A percentile compares a stretch with the other conserved stretches of the same genome.
phyloP scores from a whole-genome alignment of 2,329 filamentous ascomycete genomes.

The Aspergillus fructus region DNA sequence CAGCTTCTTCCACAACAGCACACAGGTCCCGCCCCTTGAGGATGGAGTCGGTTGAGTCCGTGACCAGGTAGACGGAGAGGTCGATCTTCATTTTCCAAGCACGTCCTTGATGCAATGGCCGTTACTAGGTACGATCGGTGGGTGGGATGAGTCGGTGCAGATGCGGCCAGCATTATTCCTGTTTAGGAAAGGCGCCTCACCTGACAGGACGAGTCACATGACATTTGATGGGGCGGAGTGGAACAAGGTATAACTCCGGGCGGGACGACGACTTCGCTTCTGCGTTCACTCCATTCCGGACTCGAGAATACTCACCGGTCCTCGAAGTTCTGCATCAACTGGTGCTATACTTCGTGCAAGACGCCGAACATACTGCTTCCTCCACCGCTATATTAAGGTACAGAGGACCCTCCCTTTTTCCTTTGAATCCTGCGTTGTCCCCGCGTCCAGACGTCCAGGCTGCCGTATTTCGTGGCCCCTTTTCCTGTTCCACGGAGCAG shows the following conservation, averaged over 20 bases:
- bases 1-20: constrained; percentile 70
- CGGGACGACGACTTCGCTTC: constrained; percentile 35
- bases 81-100: constrained; percentile 54
- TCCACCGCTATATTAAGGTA: background rate
- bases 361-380: background rate
- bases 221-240: background rate
- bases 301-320: constrained; percentile 46
- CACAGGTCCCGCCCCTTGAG: constrained; percentile 70
- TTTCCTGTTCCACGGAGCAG: background rate
- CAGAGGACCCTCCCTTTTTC: background rate
- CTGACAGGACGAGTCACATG: constrained; percentile 14
- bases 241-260: background rate
- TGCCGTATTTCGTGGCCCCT: background rate
- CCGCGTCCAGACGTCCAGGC: background rate
- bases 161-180: background rate
- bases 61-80: constrained; percentile 86
- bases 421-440: background rate
- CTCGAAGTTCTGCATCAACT: constrained; percentile 35
- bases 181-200: constrained; percentile 3
- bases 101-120: background rate
- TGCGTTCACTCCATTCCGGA: constrained; percentile 42
- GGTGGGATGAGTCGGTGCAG: constrained; percentile 11
- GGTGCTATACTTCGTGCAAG: background rate
- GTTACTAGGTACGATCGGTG: background rate
- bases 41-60: constrained; percentile 84